Conservation (phyloP, 495 filamentous ascomycete genomes). For the Margaritispora aquatica region DNA sequence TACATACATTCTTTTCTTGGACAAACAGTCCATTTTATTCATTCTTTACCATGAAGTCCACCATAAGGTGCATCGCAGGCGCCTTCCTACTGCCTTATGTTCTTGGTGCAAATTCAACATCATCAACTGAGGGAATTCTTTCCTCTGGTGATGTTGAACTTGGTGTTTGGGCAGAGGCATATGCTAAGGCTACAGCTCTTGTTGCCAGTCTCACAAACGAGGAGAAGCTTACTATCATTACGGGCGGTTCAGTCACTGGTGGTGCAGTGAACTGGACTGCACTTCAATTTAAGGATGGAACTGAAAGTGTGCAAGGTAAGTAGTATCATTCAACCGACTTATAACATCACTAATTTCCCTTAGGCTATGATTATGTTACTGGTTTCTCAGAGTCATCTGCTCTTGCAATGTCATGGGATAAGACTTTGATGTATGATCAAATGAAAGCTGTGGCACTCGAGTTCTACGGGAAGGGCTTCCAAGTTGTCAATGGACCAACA, state of each 20-base stretch:
- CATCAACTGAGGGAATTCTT: neutral
- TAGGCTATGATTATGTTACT: conserved; percentile 37
- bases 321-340: neutral
- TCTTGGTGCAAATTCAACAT: neutral
- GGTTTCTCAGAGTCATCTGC: conserved; percentile 34
- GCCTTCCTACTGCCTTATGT: neutral
- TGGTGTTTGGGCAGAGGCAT: conserved; percentile 40
- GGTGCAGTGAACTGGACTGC: conserved; percentile 7
- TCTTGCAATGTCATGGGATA: conserved; percentile 49
- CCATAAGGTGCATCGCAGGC: neutral
- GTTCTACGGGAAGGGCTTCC: conserved; percentile 54
- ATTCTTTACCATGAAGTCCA: neutral
- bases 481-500: conserved; percentile 59
- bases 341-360: conserved; percentile 16
- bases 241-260: neutral
- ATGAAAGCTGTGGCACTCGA: conserved; percentile 46
- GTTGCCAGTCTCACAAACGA: conserved; percentile 49
- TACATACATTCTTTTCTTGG: neutral
- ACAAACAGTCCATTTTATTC: neutral
- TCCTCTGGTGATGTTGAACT: conserved; percentile 8
- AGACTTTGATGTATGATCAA: conserved; percentile 39
- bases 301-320: conserved; percentile 2
- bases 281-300: neutral
- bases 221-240: conserved; percentile 38
- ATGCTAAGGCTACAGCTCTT: conserved; percentile 40